phyloP scores from a whole-genome alignment of 176 grass and related monocot species.

The Cenchrus americanus region DNA sequence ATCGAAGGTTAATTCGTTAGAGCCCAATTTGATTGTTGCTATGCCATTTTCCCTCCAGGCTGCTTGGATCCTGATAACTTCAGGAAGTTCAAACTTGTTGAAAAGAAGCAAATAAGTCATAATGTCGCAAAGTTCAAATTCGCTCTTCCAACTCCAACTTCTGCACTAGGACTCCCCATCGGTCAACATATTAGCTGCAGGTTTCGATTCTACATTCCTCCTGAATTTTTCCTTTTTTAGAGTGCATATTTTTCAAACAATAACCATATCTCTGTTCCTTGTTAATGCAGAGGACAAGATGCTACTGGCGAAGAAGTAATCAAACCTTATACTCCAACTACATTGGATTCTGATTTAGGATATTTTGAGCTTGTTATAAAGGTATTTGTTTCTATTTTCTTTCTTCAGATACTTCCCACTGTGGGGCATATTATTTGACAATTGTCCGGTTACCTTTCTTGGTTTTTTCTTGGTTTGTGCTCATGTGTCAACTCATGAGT shows the following conservation, averaged over 20 bases:
- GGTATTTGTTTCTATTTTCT: constrained; percentile 30
- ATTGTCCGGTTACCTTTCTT: neutral
- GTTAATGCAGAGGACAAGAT: constrained; percentile 76
- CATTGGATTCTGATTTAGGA: constrained; percentile 94
- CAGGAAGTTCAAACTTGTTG: constrained; percentile 84
- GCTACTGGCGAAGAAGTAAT: constrained; percentile 83
- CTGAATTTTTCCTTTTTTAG: constrained; percentile 5
- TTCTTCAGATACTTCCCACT: neutral
- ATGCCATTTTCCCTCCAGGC: constrained; percentile 34
- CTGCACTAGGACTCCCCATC: constrained; percentile 80
- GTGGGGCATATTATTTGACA: neutral
- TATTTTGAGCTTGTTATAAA: constrained; percentile 96
- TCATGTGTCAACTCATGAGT: neutral
- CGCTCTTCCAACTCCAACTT: constrained; percentile 73
- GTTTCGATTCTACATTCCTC: constrained; percentile 38
- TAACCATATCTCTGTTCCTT: constrained; percentile 17
- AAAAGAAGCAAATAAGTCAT: constrained; percentile 86
- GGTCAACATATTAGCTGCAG: constrained; percentile 99
- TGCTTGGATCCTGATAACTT: constrained; percentile 91
- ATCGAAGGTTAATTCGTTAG: neutral
- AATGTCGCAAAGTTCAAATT: constrained; percentile 95
- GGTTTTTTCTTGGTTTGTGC: neutral
- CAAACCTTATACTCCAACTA: constrained; percentile 96
- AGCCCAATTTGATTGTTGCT: constrained; percentile 13
- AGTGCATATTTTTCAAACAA: neutral